phyloP scores from a whole-genome alignment of 176 grass and related monocot species.

The Carex myosuroides region DNA sequence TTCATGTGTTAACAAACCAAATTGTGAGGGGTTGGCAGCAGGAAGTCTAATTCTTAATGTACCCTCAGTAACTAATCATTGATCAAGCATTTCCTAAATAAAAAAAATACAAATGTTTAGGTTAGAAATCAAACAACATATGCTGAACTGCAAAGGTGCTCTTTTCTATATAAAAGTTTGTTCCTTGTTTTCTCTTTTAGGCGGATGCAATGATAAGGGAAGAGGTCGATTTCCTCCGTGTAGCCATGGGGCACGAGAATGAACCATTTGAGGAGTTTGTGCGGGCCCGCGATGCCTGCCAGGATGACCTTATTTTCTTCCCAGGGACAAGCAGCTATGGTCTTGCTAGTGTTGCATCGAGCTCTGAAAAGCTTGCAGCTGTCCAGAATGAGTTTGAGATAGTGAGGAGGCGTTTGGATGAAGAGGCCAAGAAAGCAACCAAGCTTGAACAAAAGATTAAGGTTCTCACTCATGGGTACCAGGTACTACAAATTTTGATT shows the following conservation, averaged over 20 bases:
- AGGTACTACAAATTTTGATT: slow-evolving; percentile 37
- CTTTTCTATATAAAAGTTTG: background rate
- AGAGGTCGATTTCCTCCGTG: slow-evolving; percentile 56
- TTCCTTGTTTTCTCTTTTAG: slow-evolving; percentile 28
- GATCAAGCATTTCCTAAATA: background rate
- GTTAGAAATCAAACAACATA: background rate
- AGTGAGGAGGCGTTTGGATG: slow-evolving; percentile 82
- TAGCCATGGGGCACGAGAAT: slow-evolving; percentile 75
- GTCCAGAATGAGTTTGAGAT: slow-evolving; percentile 89
- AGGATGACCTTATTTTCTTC: slow-evolving; percentile 93
- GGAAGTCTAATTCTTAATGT: background rate
- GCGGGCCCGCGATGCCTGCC: slow-evolving; percentile 78
- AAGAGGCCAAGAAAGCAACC: slow-evolving; percentile 81
- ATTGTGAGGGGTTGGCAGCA: background rate
- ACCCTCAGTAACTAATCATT: background rate
- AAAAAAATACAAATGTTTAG: background rate
- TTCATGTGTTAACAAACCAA: background rate
- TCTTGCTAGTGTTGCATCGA: slow-evolving; percentile 71
- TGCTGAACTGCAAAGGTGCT: slow-evolving; percentile 4
- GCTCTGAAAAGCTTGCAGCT: slow-evolving; percentile 62
- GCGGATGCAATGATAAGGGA: slow-evolving; percentile 69
- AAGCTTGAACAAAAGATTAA: slow-evolving; percentile 95
- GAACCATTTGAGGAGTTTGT: slow-evolving; percentile 83
- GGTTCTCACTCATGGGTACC: slow-evolving; percentile 84
- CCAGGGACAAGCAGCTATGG: slow-evolving; percentile 61